Evolutionary conservation across 495 filamentous ascomycete genomes (phyloP), one percentile per base, ranked within the genome.

Genomic region (Podospora anserina): DNA sequence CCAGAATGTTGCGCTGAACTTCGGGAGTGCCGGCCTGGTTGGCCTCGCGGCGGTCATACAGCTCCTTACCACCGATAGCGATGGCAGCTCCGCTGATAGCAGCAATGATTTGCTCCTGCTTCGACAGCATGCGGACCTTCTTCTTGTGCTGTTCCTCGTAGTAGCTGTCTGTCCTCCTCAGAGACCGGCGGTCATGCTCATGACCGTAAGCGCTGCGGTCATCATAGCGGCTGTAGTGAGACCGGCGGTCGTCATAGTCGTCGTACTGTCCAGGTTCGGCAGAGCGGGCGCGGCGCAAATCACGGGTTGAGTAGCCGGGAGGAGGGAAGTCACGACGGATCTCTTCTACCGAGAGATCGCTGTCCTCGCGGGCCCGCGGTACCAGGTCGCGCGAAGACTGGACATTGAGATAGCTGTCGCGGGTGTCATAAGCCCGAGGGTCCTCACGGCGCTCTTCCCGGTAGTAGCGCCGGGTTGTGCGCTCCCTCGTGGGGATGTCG

Each of bases 261-360:
- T 82, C 78, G 72, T 81, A 75, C 69, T 80, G 75, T 28, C 75
- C 76, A 49, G 77, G 78, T 27, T 84, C 85, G 65, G 83, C 80
- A 16, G 84, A 86, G 58, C 82, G 78, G 64, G 83, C 74, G 26
- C 88, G 82, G 66, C 80, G 76, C 82, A 87, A 66, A 76, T 87
- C 79, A 59, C 85, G 80, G 66, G 80, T 58, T 76, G 78, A 72
- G 69, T 83, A 81, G 59, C 80, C 81, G 76, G 88, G 81, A 34
- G 90, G 88, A 0, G 87, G 88, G 69, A 89, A 91, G 39, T 91
- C 88, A 61, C 88, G 85, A 68, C 82, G 84, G 59, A 91, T 82
- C 77, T 90, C 87, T 77, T 92, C 90, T 69, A 91, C 78, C 2
- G 86, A 84, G 30, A 88, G 80, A 66, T 89, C 88, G 70, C 83